Percentiles rank a stretch among this genome's conserved stretches.
These are phyloP conservation scores for Cavenderia fasciculata DNA, from an alignment of 78 protist genomes.

Conservation along the genomic window DNA sequence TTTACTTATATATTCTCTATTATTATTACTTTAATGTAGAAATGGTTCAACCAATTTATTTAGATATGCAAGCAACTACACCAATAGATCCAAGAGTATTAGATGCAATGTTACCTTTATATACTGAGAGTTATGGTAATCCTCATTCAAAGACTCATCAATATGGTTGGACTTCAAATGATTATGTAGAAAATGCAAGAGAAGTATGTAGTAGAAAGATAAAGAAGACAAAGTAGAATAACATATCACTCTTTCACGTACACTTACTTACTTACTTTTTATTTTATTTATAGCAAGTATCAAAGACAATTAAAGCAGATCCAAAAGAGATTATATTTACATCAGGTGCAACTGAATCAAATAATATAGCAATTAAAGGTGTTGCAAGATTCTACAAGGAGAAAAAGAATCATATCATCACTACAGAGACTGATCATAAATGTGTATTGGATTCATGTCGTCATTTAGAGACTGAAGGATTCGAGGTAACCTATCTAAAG, in stretches of 20 bases:
- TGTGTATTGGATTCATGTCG: conserved; percentile 98
- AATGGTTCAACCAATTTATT: conserved; percentile 75
- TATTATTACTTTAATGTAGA: neutral
- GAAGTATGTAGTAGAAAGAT: neutral
- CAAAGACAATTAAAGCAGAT: conserved; percentile 89
- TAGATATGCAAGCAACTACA: conserved; percentile 93
- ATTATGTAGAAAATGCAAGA: conserved; percentile 94
- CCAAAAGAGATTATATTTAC: conserved; percentile 97
- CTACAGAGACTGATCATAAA: conserved; percentile 96
- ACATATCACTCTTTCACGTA: neutral
- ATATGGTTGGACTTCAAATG: conserved; percentile 98
- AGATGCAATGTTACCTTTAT: conserved; percentile 97
- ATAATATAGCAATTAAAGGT: conserved; percentile 98
- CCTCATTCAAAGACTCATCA: conserved; percentile 97
- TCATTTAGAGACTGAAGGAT: conserved; percentile 93
- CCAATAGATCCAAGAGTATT: conserved; percentile 99
- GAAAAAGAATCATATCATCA: conserved; percentile 95
- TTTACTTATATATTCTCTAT: neutral
- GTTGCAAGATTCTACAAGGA: conserved; percentile 91
- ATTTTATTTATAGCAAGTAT: conserved; percentile 69
- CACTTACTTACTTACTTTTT: neutral
- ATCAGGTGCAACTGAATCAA: conserved; percentile 99
- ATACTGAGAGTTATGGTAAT: conserved; percentile 94
- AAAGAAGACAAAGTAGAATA: neutral
- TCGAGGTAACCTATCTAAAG: conserved; percentile 88